Evolutionary conservation across 2,329 filamentous ascomycete genomes (phyloP).

Genomic region (Cladophialophora chaetospira): DNA sequence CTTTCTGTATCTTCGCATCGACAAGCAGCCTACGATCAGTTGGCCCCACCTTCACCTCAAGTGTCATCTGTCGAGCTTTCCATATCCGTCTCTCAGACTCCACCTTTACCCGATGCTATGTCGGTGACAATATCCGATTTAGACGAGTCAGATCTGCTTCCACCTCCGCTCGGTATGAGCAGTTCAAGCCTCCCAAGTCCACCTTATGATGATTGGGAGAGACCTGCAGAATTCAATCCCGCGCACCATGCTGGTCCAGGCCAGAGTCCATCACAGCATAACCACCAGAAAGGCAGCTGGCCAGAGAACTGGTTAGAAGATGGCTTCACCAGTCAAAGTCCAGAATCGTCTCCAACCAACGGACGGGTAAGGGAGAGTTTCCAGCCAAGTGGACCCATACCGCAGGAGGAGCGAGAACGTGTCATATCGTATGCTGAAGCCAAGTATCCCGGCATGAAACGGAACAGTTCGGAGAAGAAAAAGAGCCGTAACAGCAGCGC

Average conservation of each 20-base stretch:
- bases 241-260: neutral
- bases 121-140: constrained; percentile 28
- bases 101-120: constrained; percentile 25
- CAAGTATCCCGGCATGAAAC: constrained; percentile 17
- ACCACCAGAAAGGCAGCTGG: constrained; percentile 4
- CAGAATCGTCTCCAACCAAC: constrained; percentile 1
- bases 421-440: constrained; percentile 32
- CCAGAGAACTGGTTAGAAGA: constrained; percentile 22
- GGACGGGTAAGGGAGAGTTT: neutral
- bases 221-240: constrained; percentile 1
- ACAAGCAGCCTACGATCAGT: constrained; percentile 21
- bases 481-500: constrained; percentile 10
- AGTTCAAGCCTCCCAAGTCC: constrained; percentile 22
- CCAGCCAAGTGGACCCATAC: neutral
- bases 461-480: constrained; percentile 3
- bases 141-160: constrained; percentile 20
- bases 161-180: constrained; percentile 21
- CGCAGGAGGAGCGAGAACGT: constrained; percentile 31
- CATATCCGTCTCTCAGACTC: constrained; percentile 22
- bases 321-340: constrained; percentile 14
- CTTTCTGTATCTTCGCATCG: constrained; percentile 20
- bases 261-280: neutral
- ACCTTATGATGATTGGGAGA: constrained; percentile 18
- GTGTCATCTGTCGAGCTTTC: constrained; percentile 24
- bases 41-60: constrained; percentile 26